Base-by-base conservation (phyloP, 257 asterid species). In the Solanum dulcamara region DNA sequence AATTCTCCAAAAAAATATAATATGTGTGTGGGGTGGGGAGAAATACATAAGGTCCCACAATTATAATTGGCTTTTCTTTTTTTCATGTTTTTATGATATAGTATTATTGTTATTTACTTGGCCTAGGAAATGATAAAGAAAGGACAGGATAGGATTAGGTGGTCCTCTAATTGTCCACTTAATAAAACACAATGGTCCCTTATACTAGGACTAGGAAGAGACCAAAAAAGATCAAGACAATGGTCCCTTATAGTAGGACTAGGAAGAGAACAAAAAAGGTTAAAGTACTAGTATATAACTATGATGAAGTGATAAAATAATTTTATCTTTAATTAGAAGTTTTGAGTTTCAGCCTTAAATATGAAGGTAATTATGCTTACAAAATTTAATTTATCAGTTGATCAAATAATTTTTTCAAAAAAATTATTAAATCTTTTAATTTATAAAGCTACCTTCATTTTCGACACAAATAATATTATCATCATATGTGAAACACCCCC, bases 261-360 rank as follows among this genome's bases (percentile, higher is more conserved):
- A 3, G 12, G 64, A 57, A 57, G 28, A 57, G 1, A 57, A 28
- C 30, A 9, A 28, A 53, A 53, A 53, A 53, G 26, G 60, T 53
- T 26, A 53, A n/a, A n/a, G n/a, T n/a, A n/a, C n/a, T n/a, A n/a
- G n/a, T n/a, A n/a, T n/a, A n/a, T n/a, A n/a, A n/a, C n/a, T n/a
- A n/a, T n/a, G 24, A 18, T 0, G 12, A 53, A 3, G 0, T 4
- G 11, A 2, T 53, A 1, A 0, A 2, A 0, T 53, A 18, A 5
- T 0, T 53, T 0, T 0, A 18, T 10, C 20, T 0, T 53, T 20
- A 20, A 20, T 20, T 1, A 20, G 1, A 53, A 18, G 12, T 53
- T 20, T 53, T 0, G 0, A 2, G 18, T 53, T 18, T 7, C 1
- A 53, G 10, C 2, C 0, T 6, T 53, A 22, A 18, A 11, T 53